Evolutionary conservation across 1,284 basidiomycete genomes (phyloP).

Genomic region (Lignosus rhinocerotis): DNA sequence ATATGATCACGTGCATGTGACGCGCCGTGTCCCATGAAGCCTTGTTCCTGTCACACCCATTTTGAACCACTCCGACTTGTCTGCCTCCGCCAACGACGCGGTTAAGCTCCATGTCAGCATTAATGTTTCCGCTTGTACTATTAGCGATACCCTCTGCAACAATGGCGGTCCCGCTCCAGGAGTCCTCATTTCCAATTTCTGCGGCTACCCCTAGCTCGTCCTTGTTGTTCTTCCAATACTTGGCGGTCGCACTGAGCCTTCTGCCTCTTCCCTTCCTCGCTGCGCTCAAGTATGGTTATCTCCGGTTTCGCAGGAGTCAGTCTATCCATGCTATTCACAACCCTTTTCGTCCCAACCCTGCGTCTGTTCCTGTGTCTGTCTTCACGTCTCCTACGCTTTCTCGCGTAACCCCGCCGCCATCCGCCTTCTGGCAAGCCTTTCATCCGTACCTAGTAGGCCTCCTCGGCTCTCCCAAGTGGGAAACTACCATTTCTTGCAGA

Average conservation of each 20-base stretch:
- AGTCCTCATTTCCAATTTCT: neutral
- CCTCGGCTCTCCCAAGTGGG: constrained; percentile 28
- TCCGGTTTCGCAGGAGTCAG: constrained; percentile 21
- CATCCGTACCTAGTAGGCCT: constrained; percentile 25
- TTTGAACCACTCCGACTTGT: neutral
- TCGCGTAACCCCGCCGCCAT: neutral
- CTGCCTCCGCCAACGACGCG: too few relatives aligned
- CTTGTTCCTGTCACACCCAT: neutral
- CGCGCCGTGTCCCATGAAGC: neutral
- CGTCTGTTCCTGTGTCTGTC: neutral
- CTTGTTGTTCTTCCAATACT: neutral
- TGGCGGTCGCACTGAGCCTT: constrained; percentile 11
- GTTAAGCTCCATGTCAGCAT: neutral
- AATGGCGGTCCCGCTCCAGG: neutral
- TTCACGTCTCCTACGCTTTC: neutral
- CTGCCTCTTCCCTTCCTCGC: constrained; percentile 20
- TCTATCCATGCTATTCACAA: constrained; percentile 13
- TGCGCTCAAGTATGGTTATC: constrained; percentile 21
- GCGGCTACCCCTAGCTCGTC: neutral
- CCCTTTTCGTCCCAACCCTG: neutral
- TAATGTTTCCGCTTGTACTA: neutral
- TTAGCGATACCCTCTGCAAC: neutral
- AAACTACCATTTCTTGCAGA: constrained; percentile 22
- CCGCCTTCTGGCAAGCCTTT: constrained; percentile 4
- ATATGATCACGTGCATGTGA: neutral